Evolutionary conservation across 345 rosid species (phyloP).

Genomic region (Angophora floribunda): DNA sequence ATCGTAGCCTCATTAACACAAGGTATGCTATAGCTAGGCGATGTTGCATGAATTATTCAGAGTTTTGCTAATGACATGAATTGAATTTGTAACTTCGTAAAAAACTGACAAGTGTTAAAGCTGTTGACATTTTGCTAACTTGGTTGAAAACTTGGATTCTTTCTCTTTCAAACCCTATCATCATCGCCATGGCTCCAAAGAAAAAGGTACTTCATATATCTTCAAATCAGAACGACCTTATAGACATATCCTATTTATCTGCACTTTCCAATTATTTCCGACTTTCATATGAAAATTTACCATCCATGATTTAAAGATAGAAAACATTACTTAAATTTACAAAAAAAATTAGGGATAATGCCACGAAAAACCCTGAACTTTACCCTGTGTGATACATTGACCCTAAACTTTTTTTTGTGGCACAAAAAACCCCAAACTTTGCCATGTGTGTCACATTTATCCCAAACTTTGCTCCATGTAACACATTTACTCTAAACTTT

Average conservation of each 20-base stretch:
- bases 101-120: neutral
- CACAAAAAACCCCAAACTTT: too few relatives aligned
- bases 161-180: neutral
- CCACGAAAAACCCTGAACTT: too few relatives aligned
- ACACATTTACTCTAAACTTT: too few relatives aligned
- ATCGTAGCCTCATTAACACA: neutral
- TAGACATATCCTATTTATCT: neutral
- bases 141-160: neutral
- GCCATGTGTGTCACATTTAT: too few relatives aligned
- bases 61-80: neutral
- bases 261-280: neutral
- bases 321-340: neutral
- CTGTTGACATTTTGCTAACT: neutral
- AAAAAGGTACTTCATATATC: neutral
- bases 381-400: too few relatives aligned
- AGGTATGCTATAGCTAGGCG: fast-evolving
- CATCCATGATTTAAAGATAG: neutral
- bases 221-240: neutral
- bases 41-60: fast-evolving
- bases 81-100: neutral
- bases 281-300: neutral
- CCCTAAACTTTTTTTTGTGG: too few relatives aligned
- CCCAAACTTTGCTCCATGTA: too few relatives aligned
- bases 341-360: too few relatives aligned
- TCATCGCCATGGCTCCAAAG: neutral